These are phyloP conservation scores for Aeschynomene evenia DNA, from an alignment of 306 rosid species.

Conservation along the genomic window DNA sequence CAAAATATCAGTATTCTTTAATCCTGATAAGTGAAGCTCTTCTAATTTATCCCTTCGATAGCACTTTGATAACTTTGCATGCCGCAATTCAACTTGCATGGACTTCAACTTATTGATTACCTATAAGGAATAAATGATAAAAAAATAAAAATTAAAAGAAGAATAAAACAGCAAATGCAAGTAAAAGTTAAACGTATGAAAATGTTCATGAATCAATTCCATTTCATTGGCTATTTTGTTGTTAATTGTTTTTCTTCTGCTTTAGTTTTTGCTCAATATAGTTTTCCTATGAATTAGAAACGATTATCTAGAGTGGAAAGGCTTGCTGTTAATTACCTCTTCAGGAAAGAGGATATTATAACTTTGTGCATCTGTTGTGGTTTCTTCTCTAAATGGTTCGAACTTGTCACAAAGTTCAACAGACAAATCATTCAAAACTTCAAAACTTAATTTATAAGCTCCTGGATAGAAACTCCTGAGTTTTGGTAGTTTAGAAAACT, in stretches of 20 bases:
- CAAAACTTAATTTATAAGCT: neutral
- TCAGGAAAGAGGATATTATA: neutral
- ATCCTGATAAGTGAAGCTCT: neutral
- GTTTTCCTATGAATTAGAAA: neutral
- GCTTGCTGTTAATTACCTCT: neutral
- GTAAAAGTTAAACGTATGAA: too few relatives aligned
- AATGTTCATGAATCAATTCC: too few relatives aligned
- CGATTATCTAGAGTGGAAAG: neutral
- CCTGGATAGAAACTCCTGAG: neutral
- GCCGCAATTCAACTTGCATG: neutral
- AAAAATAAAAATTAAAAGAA: too few relatives aligned
- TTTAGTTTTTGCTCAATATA: neutral
- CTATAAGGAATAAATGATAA: neutral
- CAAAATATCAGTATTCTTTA: neutral
- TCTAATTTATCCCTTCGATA: neutral
- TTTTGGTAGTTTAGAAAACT: neutral
- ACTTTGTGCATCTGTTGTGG: neutral
- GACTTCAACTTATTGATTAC: conserved; percentile 11
- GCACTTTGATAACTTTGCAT: neutral
- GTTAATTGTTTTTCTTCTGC: neutral
- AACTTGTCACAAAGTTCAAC: neutral
- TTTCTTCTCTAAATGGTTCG: neutral
- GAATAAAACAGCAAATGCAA: neutral
- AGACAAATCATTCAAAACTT: neutral
- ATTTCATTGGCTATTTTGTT: neutral